Evolutionary conservation across 2,329 filamentous ascomycete genomes (phyloP), one percentile per base, ranked within the genome.

Genomic region (Claviceps sp.): DNA sequence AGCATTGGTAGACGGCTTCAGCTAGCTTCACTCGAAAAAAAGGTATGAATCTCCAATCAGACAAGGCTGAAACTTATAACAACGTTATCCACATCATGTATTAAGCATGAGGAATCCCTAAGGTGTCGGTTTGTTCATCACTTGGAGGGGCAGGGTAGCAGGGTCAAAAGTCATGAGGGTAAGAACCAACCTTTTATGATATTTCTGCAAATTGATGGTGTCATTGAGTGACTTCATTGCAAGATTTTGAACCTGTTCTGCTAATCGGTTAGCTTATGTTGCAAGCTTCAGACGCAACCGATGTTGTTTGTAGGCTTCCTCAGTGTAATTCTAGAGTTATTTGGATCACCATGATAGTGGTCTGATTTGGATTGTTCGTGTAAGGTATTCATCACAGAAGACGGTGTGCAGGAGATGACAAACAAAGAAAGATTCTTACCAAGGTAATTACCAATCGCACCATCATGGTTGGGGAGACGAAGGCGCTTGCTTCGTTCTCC

Each of bases 61-160:
- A 81, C 78, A 81, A 81, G 78, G 78, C 78, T 81, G 78, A 82
- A 81, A 81, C 78, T 77, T 68, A 64, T 50, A 50, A 65, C 72
- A 75, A 76, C 72, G 69, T 68, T 72, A 69, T 82, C 78, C 72
- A 82, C 78, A 82, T 80, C 54, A 63, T 78, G 60, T 80, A 71
- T 82, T 82, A 76, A 75, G 78, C 68, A 79, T 76, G 78, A 82
- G 78, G 78, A 82, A 82, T 82, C 77, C 78, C 76, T 79, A 61
- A 75, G 74, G 74, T 77, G 74, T 78, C 68, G 71, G 68, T 72
- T 73, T 72, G 71, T 72, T 80, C 78, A 82, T 82, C 78, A 80
- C 68, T 62, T 66, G 68, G 65, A 65, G 63, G 50, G 57, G 40
- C 5, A 3, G 9, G 20, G 26, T 39, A 4, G 20, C 7, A 20